Percentiles rank a stretch among this genome's conserved stretches.
These are phyloP conservation scores for Zoysia japonica DNA, from an alignment of 176 grass and related monocot species.

Conservation along the genomic window DNA sequence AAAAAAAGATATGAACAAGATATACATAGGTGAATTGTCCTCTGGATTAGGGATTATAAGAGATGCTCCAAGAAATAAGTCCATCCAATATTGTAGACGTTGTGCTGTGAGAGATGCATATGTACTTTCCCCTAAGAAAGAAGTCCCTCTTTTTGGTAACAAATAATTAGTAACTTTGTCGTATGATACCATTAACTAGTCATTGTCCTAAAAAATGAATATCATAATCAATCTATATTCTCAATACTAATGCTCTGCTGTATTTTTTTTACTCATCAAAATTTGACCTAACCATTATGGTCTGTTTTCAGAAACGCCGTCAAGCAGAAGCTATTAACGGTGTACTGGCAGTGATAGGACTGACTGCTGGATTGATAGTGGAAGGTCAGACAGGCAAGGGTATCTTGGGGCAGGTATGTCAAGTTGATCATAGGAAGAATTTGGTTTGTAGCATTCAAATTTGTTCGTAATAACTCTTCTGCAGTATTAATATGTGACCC, in stretches of 20 bases:
- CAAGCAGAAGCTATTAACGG: slow-evolving; percentile 91
- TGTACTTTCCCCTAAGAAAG: background rate
- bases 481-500: background rate
- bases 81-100: background rate
- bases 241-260: background rate
- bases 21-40: background rate
- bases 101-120: background rate
- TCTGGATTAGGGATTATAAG: background rate
- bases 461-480: slow-evolving; percentile 13
- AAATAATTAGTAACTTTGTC: background rate
- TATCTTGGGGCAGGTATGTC: slow-evolving; percentile 81
- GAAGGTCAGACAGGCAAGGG: slow-evolving; percentile 95
- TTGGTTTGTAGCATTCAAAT: slow-evolving; percentile 9
- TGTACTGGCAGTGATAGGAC: slow-evolving; percentile 80
- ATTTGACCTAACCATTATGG: slow-evolving; percentile 8
- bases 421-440: slow-evolving; percentile 27
- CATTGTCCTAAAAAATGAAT: slow-evolving; percentile 7
- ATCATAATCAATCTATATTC: slow-evolving; percentile 13
- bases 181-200: slow-evolving; percentile 8
- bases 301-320: slow-evolving; percentile 59
- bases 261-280: background rate
- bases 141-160: slow-evolving; percentile 14
- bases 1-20: background rate
- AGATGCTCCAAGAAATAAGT: background rate
- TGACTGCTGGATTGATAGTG: slow-evolving; percentile 69